Percentiles rank a stretch among this genome's conserved stretches.
Conservation (phyloP, 352 stramenopile genomes). For the Phytophthora meadii region DNA sequence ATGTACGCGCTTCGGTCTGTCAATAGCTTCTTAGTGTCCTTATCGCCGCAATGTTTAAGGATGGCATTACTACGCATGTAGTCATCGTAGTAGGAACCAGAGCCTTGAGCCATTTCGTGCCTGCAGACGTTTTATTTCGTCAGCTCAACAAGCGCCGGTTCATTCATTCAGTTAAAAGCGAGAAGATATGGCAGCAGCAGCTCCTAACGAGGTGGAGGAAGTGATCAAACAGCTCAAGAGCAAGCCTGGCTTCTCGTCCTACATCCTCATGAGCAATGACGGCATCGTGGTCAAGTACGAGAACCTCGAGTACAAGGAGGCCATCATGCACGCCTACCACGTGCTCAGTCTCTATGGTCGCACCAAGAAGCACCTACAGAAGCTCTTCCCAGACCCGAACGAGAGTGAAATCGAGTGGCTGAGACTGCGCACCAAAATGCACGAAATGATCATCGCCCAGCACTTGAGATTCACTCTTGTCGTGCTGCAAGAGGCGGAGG, state of each 20-base stretch:
- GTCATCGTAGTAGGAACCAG: slow-evolving; percentile 82
- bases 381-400: slow-evolving; percentile 85
- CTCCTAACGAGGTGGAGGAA: slow-evolving; percentile 92
- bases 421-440: slow-evolving; percentile 88
- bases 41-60: slow-evolving; percentile 65
- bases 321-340: slow-evolving; percentile 93
- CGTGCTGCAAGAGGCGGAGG: slow-evolving; percentile 76
- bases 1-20: slow-evolving; percentile 89
- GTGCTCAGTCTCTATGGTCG: slow-evolving; percentile 89
- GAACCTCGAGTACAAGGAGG: slow-evolving; percentile 91
- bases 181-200: slow-evolving; percentile 69
- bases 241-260: slow-evolving; percentile 89
- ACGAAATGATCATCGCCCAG: slow-evolving; percentile 93
- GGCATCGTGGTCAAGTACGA: slow-evolving; percentile 94
- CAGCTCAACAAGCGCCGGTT: slow-evolving; percentile 3
- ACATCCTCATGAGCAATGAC: slow-evolving; percentile 95
- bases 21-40: slow-evolving; percentile 75
- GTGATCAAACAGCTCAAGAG: slow-evolving; percentile 93
- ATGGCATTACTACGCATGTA: slow-evolving; percentile 83
- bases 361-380: slow-evolving; percentile 84
- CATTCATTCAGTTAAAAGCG: background rate
- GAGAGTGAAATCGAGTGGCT: slow-evolving; percentile 93
- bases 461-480: slow-evolving; percentile 90
- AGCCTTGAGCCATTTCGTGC: slow-evolving; percentile 31
- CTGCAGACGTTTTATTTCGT: slow-evolving; percentile 8